phyloP scores from a whole-genome alignment of 2,329 filamentous ascomycete genomes.

The Claviceps purpurea region DNA sequence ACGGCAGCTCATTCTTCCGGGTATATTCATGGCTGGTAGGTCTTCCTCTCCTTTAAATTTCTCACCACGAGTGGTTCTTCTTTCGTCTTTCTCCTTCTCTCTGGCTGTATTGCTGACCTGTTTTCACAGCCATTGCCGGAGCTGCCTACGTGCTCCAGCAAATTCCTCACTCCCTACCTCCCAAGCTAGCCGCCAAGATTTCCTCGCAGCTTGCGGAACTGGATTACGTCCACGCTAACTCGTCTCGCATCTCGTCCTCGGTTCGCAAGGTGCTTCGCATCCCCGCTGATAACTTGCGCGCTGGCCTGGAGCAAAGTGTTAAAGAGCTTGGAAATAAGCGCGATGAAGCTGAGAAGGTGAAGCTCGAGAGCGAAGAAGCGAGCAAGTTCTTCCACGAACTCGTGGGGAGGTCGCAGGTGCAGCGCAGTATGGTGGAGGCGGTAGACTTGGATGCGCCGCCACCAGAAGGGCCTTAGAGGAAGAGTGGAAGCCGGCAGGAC shows the following conservation, averaged over 20 bases:
- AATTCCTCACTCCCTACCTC: conserved; percentile 79
- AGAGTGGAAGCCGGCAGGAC: not conserved
- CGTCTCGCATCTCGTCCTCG: conserved; percentile 67
- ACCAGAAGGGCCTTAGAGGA: conserved; percentile 15
- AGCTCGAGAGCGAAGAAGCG: conserved; percentile 73
- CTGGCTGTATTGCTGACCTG: not conserved
- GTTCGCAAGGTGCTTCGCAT: conserved; percentile 81
- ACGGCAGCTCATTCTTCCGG: conserved; percentile 67
- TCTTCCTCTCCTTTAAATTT: conserved; percentile 10
- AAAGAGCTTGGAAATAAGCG: conserved; percentile 69
- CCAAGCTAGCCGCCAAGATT: conserved; percentile 74
- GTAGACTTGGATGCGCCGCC: conserved; percentile 42
- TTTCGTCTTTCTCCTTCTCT: not conserved
- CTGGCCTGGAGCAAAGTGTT: conserved; percentile 69
- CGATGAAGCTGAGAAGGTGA: conserved; percentile 71
- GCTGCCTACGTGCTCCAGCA: conserved; percentile 71
- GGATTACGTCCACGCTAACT: conserved; percentile 88
- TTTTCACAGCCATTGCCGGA: conserved; percentile 50
- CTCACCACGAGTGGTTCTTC: not conserved
- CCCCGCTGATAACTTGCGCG: conserved; percentile 74
- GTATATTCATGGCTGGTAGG: conserved; percentile 67
- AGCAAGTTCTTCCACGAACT: conserved; percentile 84
- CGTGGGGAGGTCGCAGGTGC: conserved; percentile 47
- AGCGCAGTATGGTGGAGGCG: conserved; percentile 35
- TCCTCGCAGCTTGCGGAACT: conserved; percentile 64